Conservation (phyloP, 306 rosid species). For the Rosa rugosa region DNA sequence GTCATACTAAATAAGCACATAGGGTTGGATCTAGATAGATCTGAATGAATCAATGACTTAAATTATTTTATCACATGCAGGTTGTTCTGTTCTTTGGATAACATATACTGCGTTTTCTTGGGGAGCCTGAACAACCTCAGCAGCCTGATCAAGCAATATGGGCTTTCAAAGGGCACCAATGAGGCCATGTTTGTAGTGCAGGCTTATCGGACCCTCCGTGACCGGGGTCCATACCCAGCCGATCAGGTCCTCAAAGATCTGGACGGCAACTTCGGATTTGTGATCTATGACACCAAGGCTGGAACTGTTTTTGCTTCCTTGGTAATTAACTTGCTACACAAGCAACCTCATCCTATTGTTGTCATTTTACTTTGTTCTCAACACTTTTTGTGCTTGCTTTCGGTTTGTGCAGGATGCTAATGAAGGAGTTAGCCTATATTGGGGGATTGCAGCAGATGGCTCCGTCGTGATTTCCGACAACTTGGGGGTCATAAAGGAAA, state of each 20-base stretch:
- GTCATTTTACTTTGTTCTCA: not conserved
- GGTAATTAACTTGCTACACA: conserved; percentile 33
- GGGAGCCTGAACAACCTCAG: conserved; percentile 69
- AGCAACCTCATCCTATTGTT: not conserved
- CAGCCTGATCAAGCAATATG: conserved; percentile 71
- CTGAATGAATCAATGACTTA: not conserved
- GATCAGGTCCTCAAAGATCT: conserved; percentile 88
- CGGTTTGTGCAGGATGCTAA: conserved; percentile 60
- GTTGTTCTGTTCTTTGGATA: conserved; percentile 77
- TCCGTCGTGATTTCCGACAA: conserved; percentile 73
- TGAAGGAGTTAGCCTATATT: conserved; percentile 60
- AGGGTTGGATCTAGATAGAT: not conserved
- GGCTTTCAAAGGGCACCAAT: conserved; percentile 64
- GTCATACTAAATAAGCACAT: not conserved
- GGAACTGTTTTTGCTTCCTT: conserved; percentile 70
- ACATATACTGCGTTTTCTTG: conserved; percentile 71
- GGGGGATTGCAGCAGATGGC: conserved; percentile 91
- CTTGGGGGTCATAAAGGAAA: conserved; percentile 60
- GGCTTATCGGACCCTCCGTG: conserved; percentile 86
- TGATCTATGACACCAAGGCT: conserved; percentile 60
- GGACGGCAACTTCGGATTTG: conserved; percentile 83
- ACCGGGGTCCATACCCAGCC: conserved; percentile 91
- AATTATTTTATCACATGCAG: conserved; percentile 34
- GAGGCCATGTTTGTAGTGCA: conserved; percentile 78
- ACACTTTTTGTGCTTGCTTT: not conserved